Base-by-base conservation (phyloP, 257 asterid species). In the Lithospermum erythrorhizon region DNA sequence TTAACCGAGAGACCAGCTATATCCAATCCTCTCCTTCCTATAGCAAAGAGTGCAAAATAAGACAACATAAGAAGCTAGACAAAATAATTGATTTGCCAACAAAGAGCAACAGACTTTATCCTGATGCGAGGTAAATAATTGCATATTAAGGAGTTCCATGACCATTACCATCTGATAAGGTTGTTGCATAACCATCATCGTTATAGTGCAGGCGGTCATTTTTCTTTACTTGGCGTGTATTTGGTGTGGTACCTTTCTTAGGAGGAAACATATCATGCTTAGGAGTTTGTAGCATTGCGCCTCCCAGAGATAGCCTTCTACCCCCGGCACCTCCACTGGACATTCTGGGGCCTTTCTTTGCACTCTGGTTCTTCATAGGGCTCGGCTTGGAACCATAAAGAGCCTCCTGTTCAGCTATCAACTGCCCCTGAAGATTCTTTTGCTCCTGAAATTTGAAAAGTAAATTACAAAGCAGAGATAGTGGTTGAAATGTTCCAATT, bases 21-120 rank as follows among this genome's bases (percentile, higher is more conserved):
- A 72, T 89, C 95, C 78, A 89, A 68, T 53, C 93, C 95, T 75
- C 94, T 82, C 77, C 97, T 75, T 64, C 95, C 97, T 89, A 73
- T 56, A 67, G 61, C 47, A 68, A 1, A 71, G 27, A 69, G 57
- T 47, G 6, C 7, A n/a, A 27, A 10, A 68, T 59, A 25, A 59
- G 61, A 2, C 37, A 51, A 57, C 29, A 20, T 30, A 6, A 53
- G 61, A 27, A 55, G 59, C 52, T 17, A 63, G 54, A 35, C 21
- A 19, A 53, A 18, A 19, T 16, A 19, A 6, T 53, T 19, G 21
- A 16, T 24, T 24, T 20, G 27, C 37, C 35, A 53, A 17, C 18
- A 68, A 24, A 4, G 4, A 24, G 27, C 27, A 24, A 24, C 4
- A 2, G 27, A 24, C 27, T 24, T 24, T 24, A 24, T 24, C 27